Conservation (phyloP, 1,139 yeast species). For the Suhomyces coccinellae region DNA sequence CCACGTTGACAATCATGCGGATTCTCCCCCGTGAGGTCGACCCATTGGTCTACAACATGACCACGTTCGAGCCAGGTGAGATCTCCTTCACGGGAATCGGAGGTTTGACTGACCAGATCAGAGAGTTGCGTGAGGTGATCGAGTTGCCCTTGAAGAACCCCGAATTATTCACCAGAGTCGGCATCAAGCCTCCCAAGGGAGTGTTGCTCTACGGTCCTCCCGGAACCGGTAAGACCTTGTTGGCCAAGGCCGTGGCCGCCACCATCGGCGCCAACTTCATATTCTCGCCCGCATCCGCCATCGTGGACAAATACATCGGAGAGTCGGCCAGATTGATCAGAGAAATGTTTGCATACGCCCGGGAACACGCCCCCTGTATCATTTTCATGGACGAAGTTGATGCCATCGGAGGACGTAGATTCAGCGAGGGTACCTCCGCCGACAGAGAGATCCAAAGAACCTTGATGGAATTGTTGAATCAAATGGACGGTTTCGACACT, state of each 20-base stretch:
- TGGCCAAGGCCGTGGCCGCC: constrained; percentile 98
- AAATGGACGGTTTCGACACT: constrained; percentile 98
- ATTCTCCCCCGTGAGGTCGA: constrained; percentile 97
- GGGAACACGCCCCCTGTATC: constrained; percentile 97
- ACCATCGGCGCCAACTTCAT: constrained; percentile 98
- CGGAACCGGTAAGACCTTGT: constrained; percentile 94
- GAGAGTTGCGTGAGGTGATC: constrained; percentile 96
- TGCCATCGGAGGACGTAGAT: constrained; percentile 98
- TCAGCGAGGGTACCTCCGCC: constrained; percentile 97
- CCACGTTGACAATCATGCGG: constrained; percentile 96
- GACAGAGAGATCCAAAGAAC: constrained; percentile 99
- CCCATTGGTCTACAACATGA: constrained; percentile 98
- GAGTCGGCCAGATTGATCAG: constrained; percentile 95
- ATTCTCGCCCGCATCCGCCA: constrained; percentile 96
- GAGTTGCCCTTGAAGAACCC: constrained; percentile 97
- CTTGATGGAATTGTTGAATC: constrained; percentile 94
- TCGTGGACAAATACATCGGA: constrained; percentile 98
- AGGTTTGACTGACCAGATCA: constrained; percentile 92
- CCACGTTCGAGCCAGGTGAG: constrained; percentile 96
- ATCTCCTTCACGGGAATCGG: constrained; percentile 95
- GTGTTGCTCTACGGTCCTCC: constrained; percentile 98
- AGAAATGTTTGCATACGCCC: constrained; percentile 98
- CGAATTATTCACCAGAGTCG: constrained; percentile 91
- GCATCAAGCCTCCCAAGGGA: constrained; percentile 98
- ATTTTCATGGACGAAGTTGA: constrained; percentile 99